Percentiles rank a stretch among this genome's conserved stretches.
phyloP scores from a whole-genome alignment of 1,284 basidiomycete genomes.

The Rhodotorula sp. region DNA sequence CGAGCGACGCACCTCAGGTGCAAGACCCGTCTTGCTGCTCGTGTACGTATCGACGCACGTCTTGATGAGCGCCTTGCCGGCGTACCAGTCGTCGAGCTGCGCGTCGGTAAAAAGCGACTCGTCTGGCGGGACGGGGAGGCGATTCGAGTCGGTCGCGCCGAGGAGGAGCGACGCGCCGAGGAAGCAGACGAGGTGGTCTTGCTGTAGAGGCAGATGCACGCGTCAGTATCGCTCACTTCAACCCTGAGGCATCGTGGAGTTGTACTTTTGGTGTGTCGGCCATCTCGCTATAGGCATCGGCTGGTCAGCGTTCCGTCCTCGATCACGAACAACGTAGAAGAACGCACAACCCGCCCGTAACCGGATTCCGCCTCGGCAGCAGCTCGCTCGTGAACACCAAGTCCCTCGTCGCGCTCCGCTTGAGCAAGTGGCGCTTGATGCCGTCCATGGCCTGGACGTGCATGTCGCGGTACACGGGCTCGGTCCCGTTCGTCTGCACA shows the following conservation, averaged over 20 bases:
- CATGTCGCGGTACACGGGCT: constrained; percentile 81
- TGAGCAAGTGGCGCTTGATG: constrained; percentile 74
- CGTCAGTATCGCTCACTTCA: no score
- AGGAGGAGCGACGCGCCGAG: constrained; percentile 82
- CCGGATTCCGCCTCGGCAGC: constrained; percentile 47
- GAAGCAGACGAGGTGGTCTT: constrained; percentile 97
- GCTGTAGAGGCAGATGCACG: constrained; percentile 56
- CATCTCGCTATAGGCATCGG: constrained; percentile 4
- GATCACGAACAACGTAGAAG: neutral
- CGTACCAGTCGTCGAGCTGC: constrained; percentile 72
- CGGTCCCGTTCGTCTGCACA: constrained; percentile 67
- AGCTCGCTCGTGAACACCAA: constrained; percentile 83
- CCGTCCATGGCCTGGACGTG: constrained; percentile 80
- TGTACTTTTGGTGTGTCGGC: constrained; percentile 25
- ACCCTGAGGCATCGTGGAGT: no score
- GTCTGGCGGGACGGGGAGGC: constrained; percentile 64
- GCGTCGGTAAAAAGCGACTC: constrained; percentile 54
- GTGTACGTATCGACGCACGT: constrained; percentile 85
- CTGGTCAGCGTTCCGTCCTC: neutral
- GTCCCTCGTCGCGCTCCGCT: constrained; percentile 57
- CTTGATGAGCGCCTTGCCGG: constrained; percentile 76
- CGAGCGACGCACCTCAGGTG: constrained; percentile 49
- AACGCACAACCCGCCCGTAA: constrained; percentile 42
- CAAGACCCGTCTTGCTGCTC: constrained; percentile 67
- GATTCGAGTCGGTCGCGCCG: constrained; percentile 70